Evolutionary conservation across 768 basidiomycete species (phyloP).

Genomic region (Tulasnella sp.): DNA sequence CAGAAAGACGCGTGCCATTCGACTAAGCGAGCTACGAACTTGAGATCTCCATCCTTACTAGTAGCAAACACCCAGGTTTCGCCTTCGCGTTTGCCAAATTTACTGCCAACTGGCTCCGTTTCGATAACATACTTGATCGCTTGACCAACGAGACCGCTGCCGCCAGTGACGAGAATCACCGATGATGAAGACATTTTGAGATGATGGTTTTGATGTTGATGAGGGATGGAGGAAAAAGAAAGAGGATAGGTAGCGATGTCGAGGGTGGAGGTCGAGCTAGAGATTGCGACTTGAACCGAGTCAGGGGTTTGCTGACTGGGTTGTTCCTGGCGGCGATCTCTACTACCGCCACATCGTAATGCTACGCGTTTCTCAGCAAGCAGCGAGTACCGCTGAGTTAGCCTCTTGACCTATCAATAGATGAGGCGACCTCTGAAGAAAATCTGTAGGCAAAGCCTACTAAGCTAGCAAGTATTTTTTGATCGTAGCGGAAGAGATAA

Average conservation of each 20-base stretch:
- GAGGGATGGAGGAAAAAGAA: neutral
- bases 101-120: slow-evolving; percentile 71
- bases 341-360: too few relatives aligned
- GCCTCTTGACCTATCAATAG: too few relatives aligned
- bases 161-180: slow-evolving; percentile 79
- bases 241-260: neutral
- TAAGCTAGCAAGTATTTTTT: too few relatives aligned
- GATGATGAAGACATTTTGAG: slow-evolving; percentile 18
- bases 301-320: neutral
- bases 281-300: neutral
- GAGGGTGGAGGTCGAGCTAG: neutral
- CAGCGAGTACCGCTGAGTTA: too few relatives aligned
- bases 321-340: neutral
- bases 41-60: slow-evolving; percentile 79
- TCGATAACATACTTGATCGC: slow-evolving; percentile 77
- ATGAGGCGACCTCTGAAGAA: too few relatives aligned
- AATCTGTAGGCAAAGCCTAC: too few relatives aligned
- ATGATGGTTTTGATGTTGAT: neutral
- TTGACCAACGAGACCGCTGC: slow-evolving; percentile 81
- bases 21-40: slow-evolving; percentile 44
- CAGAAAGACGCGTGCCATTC: neutral
- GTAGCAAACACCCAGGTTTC: slow-evolving; percentile 85
- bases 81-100: slow-evolving; percentile 68
- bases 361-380: too few relatives aligned
- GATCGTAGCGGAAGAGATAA: too few relatives aligned